Evolutionary conservation across 495 filamentous ascomycete species (phyloP), one percentile per base, ranked within the genome.

Genomic region (Penicillium samsonianum): DNA sequence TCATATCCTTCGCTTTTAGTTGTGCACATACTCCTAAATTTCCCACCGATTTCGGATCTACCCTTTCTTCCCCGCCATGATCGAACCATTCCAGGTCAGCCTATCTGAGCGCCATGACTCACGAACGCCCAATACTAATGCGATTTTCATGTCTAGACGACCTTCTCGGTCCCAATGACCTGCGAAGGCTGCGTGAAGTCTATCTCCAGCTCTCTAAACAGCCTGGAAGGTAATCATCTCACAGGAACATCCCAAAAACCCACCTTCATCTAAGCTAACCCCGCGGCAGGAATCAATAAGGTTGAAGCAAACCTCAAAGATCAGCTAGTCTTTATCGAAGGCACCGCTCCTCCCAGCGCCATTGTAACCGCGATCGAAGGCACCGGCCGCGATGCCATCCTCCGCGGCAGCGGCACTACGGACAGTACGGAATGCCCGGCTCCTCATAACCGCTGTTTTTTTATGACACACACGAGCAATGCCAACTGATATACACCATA

Each of bases 141-240:
- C 17, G 12, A 2, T n/a, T 2, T 19, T 16, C 14, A 5, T 19
- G 14, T 44, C 1, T 46, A 97, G 90, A 96, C 92, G 40, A 87
- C 92, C 58, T 97, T 98, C 67, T 90, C 93, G 58, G 94, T 98
- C 70, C 92, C 90, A 23, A 88, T 98, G 82, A 88, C 84, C 72
- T 98, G 94, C 73, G 87, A 95, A 41, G 71, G 78, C 64, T 98
- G 94, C 73, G 84, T 94, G 63, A 87, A 90, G 61, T 87, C 91
- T 61, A 82, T 98, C 58, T 91, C 91, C 31, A 78, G 73, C 52
- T 86, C 90, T 23, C 73, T 98, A 31, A 75, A 84, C 62, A 87
- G 87, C 65, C 70, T 98, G 12, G 79, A 83, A 51, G 92, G 86
- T 89, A 79, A 33, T 9, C 42, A 37, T 25, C 25, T 35, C 37